These are phyloP conservation scores for Neoscytalidium dimidiatum DNA, from an alignment of 2,329 filamentous ascomycete genomes.

Conservation along the genomic window DNA sequence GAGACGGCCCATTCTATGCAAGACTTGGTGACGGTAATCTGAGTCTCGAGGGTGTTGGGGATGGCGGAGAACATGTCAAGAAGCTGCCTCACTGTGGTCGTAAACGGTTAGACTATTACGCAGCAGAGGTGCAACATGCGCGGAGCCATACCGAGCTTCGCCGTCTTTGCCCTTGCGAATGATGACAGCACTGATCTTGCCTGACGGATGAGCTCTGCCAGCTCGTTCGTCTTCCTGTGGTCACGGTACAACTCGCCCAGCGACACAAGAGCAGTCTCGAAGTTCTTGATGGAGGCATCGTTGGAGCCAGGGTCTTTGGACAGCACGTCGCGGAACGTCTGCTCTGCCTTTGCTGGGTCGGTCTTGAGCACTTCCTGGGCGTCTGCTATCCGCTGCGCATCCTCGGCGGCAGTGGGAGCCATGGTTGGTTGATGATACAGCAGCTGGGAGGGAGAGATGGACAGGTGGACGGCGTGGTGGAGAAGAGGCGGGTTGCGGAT, in stretches of 20 bases:
- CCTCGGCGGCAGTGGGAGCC: slow-evolving; percentile 40
- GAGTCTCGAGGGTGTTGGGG: slow-evolving; percentile 90
- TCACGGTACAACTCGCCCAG: slow-evolving; percentile 92
- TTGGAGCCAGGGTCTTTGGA: slow-evolving; percentile 80
- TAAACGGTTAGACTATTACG: background rate
- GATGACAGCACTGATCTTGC: slow-evolving; percentile 90
- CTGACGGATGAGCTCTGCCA: slow-evolving; percentile 86
- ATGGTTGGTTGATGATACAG: background rate
- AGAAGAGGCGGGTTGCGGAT: slow-evolving; percentile 15
- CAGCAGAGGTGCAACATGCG: background rate
- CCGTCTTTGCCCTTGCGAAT: slow-evolving; percentile 98
- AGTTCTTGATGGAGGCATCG: slow-evolving; percentile 86
- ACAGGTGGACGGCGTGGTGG: background rate
- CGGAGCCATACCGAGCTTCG: slow-evolving; percentile 78
- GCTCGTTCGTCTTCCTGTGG: slow-evolving; percentile 77
- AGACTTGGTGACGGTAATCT: slow-evolving; percentile 94
- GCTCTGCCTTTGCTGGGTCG: slow-evolving; percentile 81
- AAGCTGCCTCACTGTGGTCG: slow-evolving; percentile 78
- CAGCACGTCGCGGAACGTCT: slow-evolving; percentile 86
- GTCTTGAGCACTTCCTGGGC: slow-evolving; percentile 81
- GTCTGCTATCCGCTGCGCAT: slow-evolving; percentile 75
- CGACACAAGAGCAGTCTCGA: slow-evolving; percentile 84
- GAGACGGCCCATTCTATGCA: slow-evolving; percentile 99
- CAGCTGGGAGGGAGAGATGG: slow-evolving; percentile 2
- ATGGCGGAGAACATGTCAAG: slow-evolving; percentile 94